Conservation (phyloP, 2,329 filamentous ascomycete species). For the Trichoderma gracile region DNA sequence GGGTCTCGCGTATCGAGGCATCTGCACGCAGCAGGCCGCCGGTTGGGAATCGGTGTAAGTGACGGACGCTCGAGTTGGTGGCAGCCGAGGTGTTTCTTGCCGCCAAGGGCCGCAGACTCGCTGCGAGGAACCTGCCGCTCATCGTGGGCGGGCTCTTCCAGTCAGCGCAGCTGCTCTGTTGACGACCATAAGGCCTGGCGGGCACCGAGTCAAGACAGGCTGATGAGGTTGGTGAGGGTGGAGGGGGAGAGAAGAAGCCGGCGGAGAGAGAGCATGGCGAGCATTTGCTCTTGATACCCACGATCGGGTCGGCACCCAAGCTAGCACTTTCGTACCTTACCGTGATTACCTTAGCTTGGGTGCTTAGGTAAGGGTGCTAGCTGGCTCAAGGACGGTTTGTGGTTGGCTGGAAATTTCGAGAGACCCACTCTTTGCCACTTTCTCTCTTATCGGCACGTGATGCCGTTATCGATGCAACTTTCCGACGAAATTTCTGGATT, state of each 20-base stretch:
- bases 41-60: slow-evolving; percentile 66
- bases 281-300: slow-evolving; percentile 12
- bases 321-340: too few species aligned
- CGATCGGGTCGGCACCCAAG: neutral
- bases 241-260: neutral
- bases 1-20: slow-evolving; percentile 60
- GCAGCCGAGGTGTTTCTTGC: slow-evolving; percentile 51
- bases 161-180: slow-evolving; percentile 22
- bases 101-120: slow-evolving; percentile 67
- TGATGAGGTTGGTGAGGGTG: neutral
- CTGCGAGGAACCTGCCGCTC: slow-evolving; percentile 57
- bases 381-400: neutral
- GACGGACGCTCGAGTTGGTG: slow-evolving; percentile 49
- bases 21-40: slow-evolving; percentile 70
- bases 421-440: neutral
- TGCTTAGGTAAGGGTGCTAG: neutral
- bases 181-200: slow-evolving; percentile 22
- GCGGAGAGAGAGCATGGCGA: neutral
- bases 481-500: slow-evolving; percentile 41
- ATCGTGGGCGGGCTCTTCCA: slow-evolving; percentile 33
- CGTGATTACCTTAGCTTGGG: too few species aligned
- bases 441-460: slow-evolving; percentile 41
- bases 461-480: slow-evolving; percentile 32
- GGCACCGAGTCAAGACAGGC: neutral
- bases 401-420: neutral